Conservation (phyloP, 1,284 basidiomycete genomes). For the Porodaedalea pini region DNA sequence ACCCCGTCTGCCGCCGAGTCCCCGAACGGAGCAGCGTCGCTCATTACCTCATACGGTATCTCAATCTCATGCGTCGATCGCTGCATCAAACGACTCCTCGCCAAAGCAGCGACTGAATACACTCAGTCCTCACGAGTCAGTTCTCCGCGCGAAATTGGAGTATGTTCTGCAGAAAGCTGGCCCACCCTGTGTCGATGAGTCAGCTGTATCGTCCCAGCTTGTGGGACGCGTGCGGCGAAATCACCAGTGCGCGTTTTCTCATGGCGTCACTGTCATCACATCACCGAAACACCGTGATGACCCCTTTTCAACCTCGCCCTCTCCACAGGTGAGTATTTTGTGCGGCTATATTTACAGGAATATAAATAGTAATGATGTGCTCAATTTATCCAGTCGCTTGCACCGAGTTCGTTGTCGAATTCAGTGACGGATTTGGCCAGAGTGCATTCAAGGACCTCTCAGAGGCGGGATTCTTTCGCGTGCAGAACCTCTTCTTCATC, state of each 20-base stretch:
- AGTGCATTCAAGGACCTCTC: not conserved
- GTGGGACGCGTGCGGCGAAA: conserved; percentile 2
- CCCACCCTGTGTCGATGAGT: conserved; percentile 30
- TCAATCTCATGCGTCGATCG: conserved; percentile 11
- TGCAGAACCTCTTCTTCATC: conserved; percentile 31
- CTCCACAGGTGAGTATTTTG: conserved; percentile 28
- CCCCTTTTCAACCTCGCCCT: conserved; percentile 6
- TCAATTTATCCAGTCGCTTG: conserved; percentile 13
- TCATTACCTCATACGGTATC: conserved; percentile 17
- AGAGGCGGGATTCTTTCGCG: conserved; percentile 23
- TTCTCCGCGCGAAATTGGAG: conserved; percentile 52
- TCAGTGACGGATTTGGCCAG: conserved; percentile 19
- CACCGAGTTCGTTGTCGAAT: conserved; percentile 16
- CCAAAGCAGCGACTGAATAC: conserved; percentile 13
- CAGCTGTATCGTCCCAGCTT: conserved; percentile 9
- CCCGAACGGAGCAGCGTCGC: conserved; percentile 13
- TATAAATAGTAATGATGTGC: not conserved
- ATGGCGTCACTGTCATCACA: conserved; percentile 16
- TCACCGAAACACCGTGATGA: conserved; percentile 8
- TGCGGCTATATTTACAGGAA: not conserved
- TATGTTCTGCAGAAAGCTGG: conserved; percentile 38
- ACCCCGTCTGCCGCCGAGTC: conserved; percentile 9
- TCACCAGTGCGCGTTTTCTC: conserved; percentile 14
- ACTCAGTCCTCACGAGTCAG: conserved; percentile 51
- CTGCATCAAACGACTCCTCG: conserved; percentile 12